Evolutionary conservation across 2,329 filamentous ascomycete species (phyloP).

Genomic region (Ilyonectria sp.): DNA sequence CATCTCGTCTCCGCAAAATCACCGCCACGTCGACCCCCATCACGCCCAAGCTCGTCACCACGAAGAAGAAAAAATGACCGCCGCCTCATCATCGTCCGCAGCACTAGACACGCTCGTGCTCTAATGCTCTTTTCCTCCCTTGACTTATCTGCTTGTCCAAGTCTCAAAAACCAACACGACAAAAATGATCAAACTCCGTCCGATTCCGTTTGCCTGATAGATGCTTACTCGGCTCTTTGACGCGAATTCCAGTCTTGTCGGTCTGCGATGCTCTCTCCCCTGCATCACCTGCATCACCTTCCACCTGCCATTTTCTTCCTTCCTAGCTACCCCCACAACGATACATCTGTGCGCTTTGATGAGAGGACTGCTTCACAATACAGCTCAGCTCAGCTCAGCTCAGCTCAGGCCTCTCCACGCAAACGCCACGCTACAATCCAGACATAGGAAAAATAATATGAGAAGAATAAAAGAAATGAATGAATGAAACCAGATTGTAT

Average conservation of each 20-base stretch:
- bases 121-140: constrained; percentile 18
- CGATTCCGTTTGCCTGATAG: constrained; percentile 33
- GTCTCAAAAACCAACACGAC: constrained; percentile 30
- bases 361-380: constrained; percentile 31
- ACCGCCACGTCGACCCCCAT: background rate
- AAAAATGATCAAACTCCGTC: constrained; percentile 37
- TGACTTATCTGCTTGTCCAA: constrained; percentile 18
- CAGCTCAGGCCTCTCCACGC: constrained; percentile 39
- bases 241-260: constrained; percentile 42
- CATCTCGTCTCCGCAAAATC: constrained; percentile 4
- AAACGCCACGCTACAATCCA: constrained; percentile 50
- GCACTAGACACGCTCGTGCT: constrained; percentile 1
- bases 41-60: constrained; percentile 9
- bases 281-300: constrained; percentile 3
- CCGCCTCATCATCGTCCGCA: constrained; percentile 18
- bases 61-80: constrained; percentile 18
- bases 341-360: constrained; percentile 30
- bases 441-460: constrained; percentile 43
- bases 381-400: constrained; percentile 39
- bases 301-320: constrained; percentile 11
- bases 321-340: constrained; percentile 4
- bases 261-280: constrained; percentile 26
- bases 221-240: constrained; percentile 31
- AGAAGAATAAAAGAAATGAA: constrained; percentile 28
- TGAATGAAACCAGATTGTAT: constrained; percentile 24